Conservation (phyloP, 2,329 filamentous ascomycete species). For the Pseudogymnoascus sp. region DNA sequence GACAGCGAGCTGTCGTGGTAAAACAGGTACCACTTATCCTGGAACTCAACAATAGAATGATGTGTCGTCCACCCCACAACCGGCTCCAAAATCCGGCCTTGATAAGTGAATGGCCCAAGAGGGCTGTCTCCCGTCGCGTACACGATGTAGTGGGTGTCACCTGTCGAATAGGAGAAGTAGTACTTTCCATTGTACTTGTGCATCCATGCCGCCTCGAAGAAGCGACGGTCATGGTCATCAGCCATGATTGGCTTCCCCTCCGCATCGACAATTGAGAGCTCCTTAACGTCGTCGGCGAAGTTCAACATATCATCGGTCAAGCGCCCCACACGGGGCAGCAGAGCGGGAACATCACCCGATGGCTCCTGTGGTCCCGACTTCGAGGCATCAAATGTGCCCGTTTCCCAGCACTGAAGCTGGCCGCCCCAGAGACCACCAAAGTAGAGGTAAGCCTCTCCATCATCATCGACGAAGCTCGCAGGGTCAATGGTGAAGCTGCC, state of each 20-base stretch:
- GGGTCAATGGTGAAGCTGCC: constrained; percentile 74
- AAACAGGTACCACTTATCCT: constrained; percentile 67
- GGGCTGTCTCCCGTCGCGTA: constrained; percentile 62
- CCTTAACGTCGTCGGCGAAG: constrained; percentile 49
- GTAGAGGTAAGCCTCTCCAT: constrained; percentile 60
- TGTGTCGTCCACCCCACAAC: constrained; percentile 78
- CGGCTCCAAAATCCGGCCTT: constrained; percentile 65
- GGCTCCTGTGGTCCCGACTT: constrained; percentile 56
- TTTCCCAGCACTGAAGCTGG: constrained; percentile 70
- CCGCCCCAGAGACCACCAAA: constrained; percentile 78
- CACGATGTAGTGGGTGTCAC: constrained; percentile 67
- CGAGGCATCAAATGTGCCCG: constrained; percentile 47
- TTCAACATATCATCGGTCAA: constrained; percentile 59
- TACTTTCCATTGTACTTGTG: constrained; percentile 65
- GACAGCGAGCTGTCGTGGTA: constrained; percentile 69
- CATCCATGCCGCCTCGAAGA: constrained; percentile 78
- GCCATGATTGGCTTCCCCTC: constrained; percentile 54
- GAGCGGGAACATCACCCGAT: constrained; percentile 49
- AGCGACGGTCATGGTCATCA: constrained; percentile 66
- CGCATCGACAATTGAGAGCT: constrained; percentile 58
- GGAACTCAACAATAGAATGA: constrained; percentile 70
- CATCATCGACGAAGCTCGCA: constrained; percentile 69
- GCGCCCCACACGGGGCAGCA: constrained; percentile 60
- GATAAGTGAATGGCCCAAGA: constrained; percentile 66
- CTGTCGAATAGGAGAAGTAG: constrained; percentile 73